These are phyloP conservation scores for Streptanthus diversifolius DNA, from an alignment of 345 rosid species.

Conservation along the genomic window DNA sequence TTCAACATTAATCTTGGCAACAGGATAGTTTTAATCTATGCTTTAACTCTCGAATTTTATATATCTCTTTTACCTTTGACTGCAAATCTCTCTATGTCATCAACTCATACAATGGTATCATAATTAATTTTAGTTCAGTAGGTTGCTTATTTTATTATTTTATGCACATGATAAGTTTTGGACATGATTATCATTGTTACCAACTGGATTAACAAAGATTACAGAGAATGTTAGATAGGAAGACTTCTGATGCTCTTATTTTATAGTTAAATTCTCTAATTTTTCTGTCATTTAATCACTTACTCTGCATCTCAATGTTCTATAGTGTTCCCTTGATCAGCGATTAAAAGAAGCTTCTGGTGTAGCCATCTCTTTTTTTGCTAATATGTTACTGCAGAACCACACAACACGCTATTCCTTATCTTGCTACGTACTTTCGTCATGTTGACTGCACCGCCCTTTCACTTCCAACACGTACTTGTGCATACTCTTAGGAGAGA, in stretches of 20 bases:
- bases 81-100: neutral
- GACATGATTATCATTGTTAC: slow-evolving; percentile 75
- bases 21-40: no score
- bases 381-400: slow-evolving; percentile 11
- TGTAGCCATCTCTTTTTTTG: slow-evolving; percentile 1
- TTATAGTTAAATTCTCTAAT: neutral
- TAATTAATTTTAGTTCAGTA: neutral
- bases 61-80: neutral
- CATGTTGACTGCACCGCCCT: slow-evolving; percentile 14
- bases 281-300: no score
- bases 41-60: slow-evolving; percentile 72
- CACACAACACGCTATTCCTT: slow-evolving; percentile 20
- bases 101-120: neutral
- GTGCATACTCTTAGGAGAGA: slow-evolving; percentile 48
- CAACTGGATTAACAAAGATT: slow-evolving; percentile 26
- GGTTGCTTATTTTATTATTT: neutral
- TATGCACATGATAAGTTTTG: slow-evolving; percentile 84
- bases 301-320: no score
- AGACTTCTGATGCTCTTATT: neutral
- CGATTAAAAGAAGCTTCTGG: neutral
- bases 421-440: slow-evolving; percentile 22
- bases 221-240: neutral
- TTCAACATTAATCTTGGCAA: no score
- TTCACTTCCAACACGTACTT: slow-evolving; percentile 5
- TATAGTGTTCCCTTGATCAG: no score